Base-by-base conservation (phyloP, 805 yeast species). In the Metschnikowia arizonensis region DNA sequence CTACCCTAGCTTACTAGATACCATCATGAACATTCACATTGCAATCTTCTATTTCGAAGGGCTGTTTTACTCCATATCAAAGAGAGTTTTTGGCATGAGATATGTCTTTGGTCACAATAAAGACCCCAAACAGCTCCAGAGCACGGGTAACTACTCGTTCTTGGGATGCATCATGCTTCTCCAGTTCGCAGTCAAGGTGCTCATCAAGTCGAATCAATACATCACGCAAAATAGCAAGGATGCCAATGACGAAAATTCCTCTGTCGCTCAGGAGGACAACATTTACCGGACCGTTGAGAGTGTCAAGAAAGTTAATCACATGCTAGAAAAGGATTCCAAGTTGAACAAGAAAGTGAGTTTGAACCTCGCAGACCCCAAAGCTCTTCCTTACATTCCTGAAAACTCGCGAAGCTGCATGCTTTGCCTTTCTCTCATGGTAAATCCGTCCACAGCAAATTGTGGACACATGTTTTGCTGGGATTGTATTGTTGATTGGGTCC, bases 381-480 rank as follows among this genome's bases (percentile, higher is more conserved):
- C 66, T 5, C 66, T 90, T 42, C 82, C 86, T 4, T 90, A 79
- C 58, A 78, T 91, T 8, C 85, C 90, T 0, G 81, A 74, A 46
- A 63, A 67, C 21, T 81, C 95, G 1, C 73, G 97, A 43, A 73
- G 76, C 33, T 91, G 99, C 60, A 84, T 89, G 76, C 72, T 93
- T 17, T 91, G 99, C 61, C 72, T 91, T 19, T 82, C 85, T 7
- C 72, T 76, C 12, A 86, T 91, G 93, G 72, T 66, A 1, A 79
- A 86, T 50, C 98, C 99, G 4, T 72, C 96, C 1, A 79, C 87
- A 49, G 88, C 96, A 0, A 78, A 82, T 4, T 91, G 99, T 65
- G 99, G 98, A 0, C 99, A 91, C 62, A 47, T 88, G 12, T 91
- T 87, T 62, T 91, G 99, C 65, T 91, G 98, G 97, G 73, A 71